phyloP scores from a whole-genome alignment of 495 filamentous ascomycete genomes.

The Penicillium odoratum region DNA sequence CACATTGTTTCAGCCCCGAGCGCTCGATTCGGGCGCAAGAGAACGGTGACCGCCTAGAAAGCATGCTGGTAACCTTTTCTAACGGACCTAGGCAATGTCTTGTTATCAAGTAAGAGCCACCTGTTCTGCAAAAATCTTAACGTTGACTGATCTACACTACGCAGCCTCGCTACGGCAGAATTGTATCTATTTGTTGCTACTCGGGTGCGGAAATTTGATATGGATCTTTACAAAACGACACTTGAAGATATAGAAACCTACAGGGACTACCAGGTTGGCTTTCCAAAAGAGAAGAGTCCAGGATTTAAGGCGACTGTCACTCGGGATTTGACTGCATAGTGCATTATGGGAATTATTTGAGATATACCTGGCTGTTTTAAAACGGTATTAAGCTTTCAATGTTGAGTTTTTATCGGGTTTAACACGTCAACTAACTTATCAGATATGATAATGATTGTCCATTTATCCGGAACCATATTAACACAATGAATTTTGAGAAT shows the following conservation, averaged over 20 bases:
- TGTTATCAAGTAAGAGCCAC: constrained; percentile 40
- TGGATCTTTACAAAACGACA: neutral
- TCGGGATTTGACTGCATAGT: neutral
- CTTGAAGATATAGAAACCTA: neutral
- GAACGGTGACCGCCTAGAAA: constrained; percentile 33
- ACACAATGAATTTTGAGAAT: too few relatives aligned
- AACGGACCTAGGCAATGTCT: constrained; percentile 45
- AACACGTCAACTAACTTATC: too few relatives aligned
- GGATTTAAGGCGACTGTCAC: neutral
- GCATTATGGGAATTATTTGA: too few relatives aligned
- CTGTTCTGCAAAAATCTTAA: neutral
- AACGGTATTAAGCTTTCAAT: too few relatives aligned
- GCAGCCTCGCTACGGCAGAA: neutral
- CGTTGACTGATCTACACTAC: neutral
- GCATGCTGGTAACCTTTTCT: constrained; percentile 41
- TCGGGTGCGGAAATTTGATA: neutral
- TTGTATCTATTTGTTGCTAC: neutral
- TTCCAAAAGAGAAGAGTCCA: neutral
- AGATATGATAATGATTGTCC: too few relatives aligned
- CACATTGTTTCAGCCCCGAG: constrained; percentile 47
- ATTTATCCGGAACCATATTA: too few relatives aligned
- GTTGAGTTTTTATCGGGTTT: too few relatives aligned
- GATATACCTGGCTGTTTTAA: too few relatives aligned
- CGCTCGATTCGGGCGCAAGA: constrained; percentile 45
- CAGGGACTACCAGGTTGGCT: neutral